Conservation (phyloP, 2,329 filamentous ascomycete genomes). For the Coniochaeta sp. region DNA sequence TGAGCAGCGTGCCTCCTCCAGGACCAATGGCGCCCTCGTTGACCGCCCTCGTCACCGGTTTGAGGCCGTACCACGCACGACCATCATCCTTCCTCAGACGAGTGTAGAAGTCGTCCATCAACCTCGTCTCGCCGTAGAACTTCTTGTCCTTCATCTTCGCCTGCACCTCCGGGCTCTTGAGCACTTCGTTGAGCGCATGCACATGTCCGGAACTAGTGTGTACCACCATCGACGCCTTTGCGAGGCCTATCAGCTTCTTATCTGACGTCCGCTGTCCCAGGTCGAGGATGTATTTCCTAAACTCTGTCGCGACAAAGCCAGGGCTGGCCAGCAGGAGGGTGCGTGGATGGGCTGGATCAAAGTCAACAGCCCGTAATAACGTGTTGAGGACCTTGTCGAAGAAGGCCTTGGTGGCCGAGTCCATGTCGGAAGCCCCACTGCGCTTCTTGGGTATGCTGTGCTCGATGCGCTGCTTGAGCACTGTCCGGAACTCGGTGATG, state of each 20-base stretch:
- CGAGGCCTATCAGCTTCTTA: conserved; percentile 58
- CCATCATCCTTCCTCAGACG: conserved; percentile 78
- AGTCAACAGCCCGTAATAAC: conserved; percentile 70
- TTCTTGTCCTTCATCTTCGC: conserved; percentile 77
- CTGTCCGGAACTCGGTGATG: conserved; percentile 72
- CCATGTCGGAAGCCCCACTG: conserved; percentile 54
- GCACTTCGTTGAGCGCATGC: conserved; percentile 79
- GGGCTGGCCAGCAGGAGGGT: conserved; percentile 82
- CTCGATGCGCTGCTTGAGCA: conserved; percentile 65
- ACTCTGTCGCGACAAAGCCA: conserved; percentile 76
- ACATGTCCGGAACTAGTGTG: conserved; percentile 81
- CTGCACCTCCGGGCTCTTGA: conserved; percentile 72
- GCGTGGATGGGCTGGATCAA: conserved; percentile 45
- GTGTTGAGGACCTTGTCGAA: conserved; percentile 71
- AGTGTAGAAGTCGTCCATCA: conserved; percentile 79
- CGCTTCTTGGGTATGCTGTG: conserved; percentile 61
- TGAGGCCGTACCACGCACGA: conserved; percentile 81
- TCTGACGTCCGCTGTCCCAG: conserved; percentile 52
- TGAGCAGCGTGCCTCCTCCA: conserved; percentile 75
- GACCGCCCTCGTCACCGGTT: conserved; percentile 75
- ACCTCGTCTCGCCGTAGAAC: conserved; percentile 72
- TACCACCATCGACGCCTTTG: conserved; percentile 61
- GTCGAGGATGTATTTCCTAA: conserved; percentile 65
- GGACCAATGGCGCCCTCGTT: conserved; percentile 81
- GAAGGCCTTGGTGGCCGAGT: conserved; percentile 68